phyloP scores from a whole-genome alignment of 2,329 filamentous ascomycete genomes.

The Penicillium hordei region DNA sequence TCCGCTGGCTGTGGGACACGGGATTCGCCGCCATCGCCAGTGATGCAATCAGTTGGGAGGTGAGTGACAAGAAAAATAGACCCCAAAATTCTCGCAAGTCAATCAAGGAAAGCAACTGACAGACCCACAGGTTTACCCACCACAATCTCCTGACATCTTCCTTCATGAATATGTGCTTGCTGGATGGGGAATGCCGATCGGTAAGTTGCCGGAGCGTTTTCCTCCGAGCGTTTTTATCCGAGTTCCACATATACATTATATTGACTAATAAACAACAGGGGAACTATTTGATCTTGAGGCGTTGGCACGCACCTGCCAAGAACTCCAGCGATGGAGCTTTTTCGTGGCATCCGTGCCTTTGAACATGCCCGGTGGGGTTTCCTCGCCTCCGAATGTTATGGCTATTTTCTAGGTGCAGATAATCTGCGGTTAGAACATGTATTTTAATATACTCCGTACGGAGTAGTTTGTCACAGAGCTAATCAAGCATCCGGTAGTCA shows the following conservation, averaged over 20 bases:
- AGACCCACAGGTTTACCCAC: slow-evolving; percentile 41
- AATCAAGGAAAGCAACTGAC: slow-evolving; percentile 4
- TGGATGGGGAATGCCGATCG: slow-evolving; percentile 53
- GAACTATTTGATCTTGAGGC: slow-evolving; percentile 51
- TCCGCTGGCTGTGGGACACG: slow-evolving; percentile 60
- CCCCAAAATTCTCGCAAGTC: not conserved
- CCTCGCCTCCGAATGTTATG: slow-evolving; percentile 48
- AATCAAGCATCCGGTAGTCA: not conserved
- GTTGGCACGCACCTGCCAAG: slow-evolving; percentile 38
- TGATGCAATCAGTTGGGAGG: slow-evolving; percentile 58
- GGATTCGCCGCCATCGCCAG: slow-evolving; percentile 59
- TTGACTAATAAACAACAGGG: slow-evolving; percentile 29
- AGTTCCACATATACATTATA: not conserved
- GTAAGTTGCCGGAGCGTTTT: slow-evolving; percentile 30
- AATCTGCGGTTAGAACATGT: not conserved
- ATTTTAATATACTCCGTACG: too few species aligned
- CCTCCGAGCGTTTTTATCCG: not conserved
- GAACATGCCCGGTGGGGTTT: slow-evolving; percentile 51
- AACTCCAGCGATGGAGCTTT: slow-evolving; percentile 48
- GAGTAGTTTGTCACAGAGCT: not conserved
- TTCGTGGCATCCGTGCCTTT: slow-evolving; percentile 53
- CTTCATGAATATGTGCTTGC: slow-evolving; percentile 52
- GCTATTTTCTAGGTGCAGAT: slow-evolving; percentile 44
- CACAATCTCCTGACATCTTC: slow-evolving; percentile 39
- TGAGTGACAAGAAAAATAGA: slow-evolving; percentile 25